Conservation (phyloP, 1,139 yeast species). For the Yamadazyma diddensiae region DNA sequence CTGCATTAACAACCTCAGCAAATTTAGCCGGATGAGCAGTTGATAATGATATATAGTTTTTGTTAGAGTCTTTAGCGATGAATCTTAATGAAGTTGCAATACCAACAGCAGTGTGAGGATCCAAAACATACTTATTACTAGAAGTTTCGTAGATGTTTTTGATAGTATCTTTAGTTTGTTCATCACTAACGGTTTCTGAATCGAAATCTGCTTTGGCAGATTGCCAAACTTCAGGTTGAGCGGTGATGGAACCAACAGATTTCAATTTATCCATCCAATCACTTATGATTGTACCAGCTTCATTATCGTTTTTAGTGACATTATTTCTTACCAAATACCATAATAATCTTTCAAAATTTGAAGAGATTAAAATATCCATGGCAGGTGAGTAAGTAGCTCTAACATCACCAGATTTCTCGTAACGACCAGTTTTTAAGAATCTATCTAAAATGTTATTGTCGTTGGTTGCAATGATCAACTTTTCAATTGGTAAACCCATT, state of each 20-base stretch:
- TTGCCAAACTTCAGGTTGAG: slow-evolving; percentile 59
- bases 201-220: slow-evolving; percentile 70
- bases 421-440: slow-evolving; percentile 81
- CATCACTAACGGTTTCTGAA: slow-evolving; percentile 77
- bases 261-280: slow-evolving; percentile 81
- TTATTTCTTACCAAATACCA: slow-evolving; percentile 88
- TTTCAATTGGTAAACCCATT: slow-evolving; percentile 92
- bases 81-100: slow-evolving; percentile 70
- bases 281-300: slow-evolving; percentile 73
- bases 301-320: slow-evolving; percentile 52
- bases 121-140: slow-evolving; percentile 76
- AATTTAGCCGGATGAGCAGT: slow-evolving; percentile 99
- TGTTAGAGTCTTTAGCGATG: slow-evolving; percentile 45
- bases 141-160: slow-evolving; percentile 58
- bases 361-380: slow-evolving; percentile 94
- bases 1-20: slow-evolving; percentile 88
- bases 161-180: slow-evolving; percentile 74
- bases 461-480: slow-evolving; percentile 89
- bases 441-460: slow-evolving; percentile 93
- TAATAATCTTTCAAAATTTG: slow-evolving; percentile 91
- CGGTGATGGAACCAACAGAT: slow-evolving; percentile 70
- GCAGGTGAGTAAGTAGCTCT: slow-evolving; percentile 95
- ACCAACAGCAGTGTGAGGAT: slow-evolving; percentile 97
- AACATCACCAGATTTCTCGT: slow-evolving; percentile 68
- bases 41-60: slow-evolving; percentile 71